Percentiles rank a stretch among this genome's conserved stretches.
Evolutionary conservation across 805 yeast species (phyloP).

Genomic region (Candida coquimbonensis): DNA sequence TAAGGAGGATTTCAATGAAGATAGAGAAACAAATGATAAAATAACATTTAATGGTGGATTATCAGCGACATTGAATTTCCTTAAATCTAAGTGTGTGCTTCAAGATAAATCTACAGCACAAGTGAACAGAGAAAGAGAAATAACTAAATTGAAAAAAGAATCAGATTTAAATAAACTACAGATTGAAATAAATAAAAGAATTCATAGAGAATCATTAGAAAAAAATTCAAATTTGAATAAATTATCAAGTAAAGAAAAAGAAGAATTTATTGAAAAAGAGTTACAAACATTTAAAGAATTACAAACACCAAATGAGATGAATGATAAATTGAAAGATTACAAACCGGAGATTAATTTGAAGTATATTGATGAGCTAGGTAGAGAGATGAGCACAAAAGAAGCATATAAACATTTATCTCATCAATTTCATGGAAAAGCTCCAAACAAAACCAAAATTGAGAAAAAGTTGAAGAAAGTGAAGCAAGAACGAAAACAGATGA

Average conservation of each 20-base stretch:
- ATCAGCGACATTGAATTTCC: slow-evolving; percentile 17
- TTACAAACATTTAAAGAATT: slow-evolving; percentile 7
- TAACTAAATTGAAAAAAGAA: slow-evolving; percentile 10
- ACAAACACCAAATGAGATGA: slow-evolving; percentile 8
- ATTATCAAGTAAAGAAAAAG: slow-evolving; percentile 36
- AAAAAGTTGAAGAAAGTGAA: slow-evolving; percentile 16
- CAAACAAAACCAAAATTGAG: slow-evolving; percentile 16
- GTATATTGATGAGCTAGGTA: slow-evolving; percentile 48
- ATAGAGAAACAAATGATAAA: neutral
- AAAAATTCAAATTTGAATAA: slow-evolving; percentile 14
- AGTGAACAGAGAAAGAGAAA: slow-evolving; percentile 6
- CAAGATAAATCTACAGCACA: slow-evolving; percentile 7
- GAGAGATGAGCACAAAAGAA: slow-evolving; percentile 40
- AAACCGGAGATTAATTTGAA: slow-evolving; percentile 42
- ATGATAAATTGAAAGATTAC: slow-evolving; percentile 25
- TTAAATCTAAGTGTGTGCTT: slow-evolving; percentile 16
- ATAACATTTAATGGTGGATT: slow-evolving; percentile 18
- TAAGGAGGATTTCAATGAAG: neutral
- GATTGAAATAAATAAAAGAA: slow-evolving; percentile 13
- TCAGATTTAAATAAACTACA: slow-evolving; percentile 11
- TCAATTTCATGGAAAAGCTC: slow-evolving; percentile 47
- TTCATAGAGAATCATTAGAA: slow-evolving; percentile 9
- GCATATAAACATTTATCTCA: slow-evolving; percentile 58
- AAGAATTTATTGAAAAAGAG: slow-evolving; percentile 28
- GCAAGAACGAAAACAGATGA: slow-evolving; percentile 10